A percentile compares a stretch with the other conserved stretches of the same genome.
Conservation (phyloP, 805 yeast genomes). For the Yamadazyma insecticola region DNA sequence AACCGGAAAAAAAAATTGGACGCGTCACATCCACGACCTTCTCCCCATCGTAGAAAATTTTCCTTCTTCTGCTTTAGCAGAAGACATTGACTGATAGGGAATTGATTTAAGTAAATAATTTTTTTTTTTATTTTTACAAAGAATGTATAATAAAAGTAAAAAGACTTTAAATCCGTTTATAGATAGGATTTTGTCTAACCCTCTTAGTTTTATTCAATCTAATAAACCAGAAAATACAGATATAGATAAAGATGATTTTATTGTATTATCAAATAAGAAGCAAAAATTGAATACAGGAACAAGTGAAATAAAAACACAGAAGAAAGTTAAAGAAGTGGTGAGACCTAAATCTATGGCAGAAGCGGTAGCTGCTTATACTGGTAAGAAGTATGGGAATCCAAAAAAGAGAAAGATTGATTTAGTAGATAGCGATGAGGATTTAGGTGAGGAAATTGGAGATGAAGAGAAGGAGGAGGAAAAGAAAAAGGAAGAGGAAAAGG, state of each 20-base stretch:
- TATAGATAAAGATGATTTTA: conserved; percentile 8
- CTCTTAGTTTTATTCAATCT: conserved; percentile 12
- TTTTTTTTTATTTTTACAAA: conserved; percentile 2
- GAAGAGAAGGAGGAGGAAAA: conserved; percentile 1
- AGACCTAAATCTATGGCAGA: conserved; percentile 51
- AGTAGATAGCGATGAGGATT: conserved; percentile 18
- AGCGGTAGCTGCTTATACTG: conserved; percentile 55
- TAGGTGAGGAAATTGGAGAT: conserved; percentile 11
- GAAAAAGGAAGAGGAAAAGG: conserved; percentile 20
- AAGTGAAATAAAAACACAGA: conserved; percentile 2
- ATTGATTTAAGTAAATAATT: too few relatives aligned
- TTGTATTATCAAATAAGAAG: conserved; percentile 9
- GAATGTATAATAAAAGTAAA: too few relatives aligned
- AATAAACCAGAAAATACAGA: conserved; percentile 11
- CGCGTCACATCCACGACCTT: too few relatives aligned
- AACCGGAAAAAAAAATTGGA: too few relatives aligned
- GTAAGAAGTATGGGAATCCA: conserved; percentile 45
- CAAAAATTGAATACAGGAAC: conserved; percentile 4
- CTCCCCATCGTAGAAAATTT: too few relatives aligned
- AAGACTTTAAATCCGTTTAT: conserved; percentile 10
- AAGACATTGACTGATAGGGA: too few relatives aligned
- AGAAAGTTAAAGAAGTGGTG: conserved; percentile 9
- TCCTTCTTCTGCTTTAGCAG: too few relatives aligned
- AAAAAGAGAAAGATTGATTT: conserved; percentile 20
- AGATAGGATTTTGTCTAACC: conserved; percentile 11